phyloP scores from a whole-genome alignment of 2,329 filamentous ascomycete species.

The Apiospora koreana region DNA sequence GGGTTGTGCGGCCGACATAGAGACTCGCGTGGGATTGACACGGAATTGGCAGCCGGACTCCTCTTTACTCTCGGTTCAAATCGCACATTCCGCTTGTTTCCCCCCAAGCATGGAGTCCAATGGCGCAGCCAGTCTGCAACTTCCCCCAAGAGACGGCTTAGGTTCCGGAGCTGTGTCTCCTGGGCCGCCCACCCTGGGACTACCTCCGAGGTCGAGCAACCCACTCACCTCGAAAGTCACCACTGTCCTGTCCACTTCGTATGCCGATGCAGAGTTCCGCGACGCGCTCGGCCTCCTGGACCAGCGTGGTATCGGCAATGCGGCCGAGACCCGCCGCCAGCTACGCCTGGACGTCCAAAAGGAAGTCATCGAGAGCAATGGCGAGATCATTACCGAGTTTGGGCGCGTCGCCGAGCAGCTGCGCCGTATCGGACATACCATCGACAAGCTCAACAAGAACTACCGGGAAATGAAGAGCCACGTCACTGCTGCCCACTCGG shows the following conservation, averaged over 20 bases:
- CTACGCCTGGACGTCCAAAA: slow-evolving; percentile 83
- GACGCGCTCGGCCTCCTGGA: slow-evolving; percentile 82
- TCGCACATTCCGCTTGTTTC: neutral
- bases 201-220: slow-evolving; percentile 49
- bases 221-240: slow-evolving; percentile 82
- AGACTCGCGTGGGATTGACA: neutral
- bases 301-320: slow-evolving; percentile 69
- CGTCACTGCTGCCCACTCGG: slow-evolving; percentile 71
- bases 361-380: slow-evolving; percentile 92
- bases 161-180: slow-evolving; percentile 26
- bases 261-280: slow-evolving; percentile 88
- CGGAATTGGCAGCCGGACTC: neutral
- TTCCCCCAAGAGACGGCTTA: slow-evolving; percentile 27
- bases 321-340: slow-evolving; percentile 74
- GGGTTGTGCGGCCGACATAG: neutral
- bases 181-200: slow-evolving; percentile 15
- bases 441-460: slow-evolving; percentile 75
- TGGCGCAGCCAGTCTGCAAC: slow-evolving; percentile 20
- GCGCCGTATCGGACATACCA: slow-evolving; percentile 75
- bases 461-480: slow-evolving; percentile 81
- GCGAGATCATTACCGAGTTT: slow-evolving; percentile 84
- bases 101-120: neutral
- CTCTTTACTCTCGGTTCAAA: neutral
- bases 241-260: slow-evolving; percentile 85
- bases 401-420: slow-evolving; percentile 92